Evolutionary conservation across 148 eudicot species (phyloP), one percentile per base, ranked within the genome.

Genomic region (Rhododendron ovatum): DNA sequence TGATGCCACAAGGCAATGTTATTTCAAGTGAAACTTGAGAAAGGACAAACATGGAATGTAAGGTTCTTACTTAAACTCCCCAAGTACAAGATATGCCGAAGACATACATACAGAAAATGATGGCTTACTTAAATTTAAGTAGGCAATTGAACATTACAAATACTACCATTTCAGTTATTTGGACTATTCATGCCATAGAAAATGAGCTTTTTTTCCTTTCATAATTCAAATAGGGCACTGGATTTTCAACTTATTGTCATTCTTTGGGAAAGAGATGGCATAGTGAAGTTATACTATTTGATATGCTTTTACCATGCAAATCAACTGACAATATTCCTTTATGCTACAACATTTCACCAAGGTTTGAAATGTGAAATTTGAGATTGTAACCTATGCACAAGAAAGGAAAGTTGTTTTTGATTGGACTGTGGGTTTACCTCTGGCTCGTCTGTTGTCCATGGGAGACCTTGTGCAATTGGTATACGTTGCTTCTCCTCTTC

Each of bases 371-470:
- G 50, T 13, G 35, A 78, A 78, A 78, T 78, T 78, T 6, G 28
- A 43, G 57, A n/a, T 13, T 4, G 35, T 12, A 78, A 26, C 10
- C 41, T 37, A 37, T 5, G 39, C 14, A 3, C 82, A 47, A 47
- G 8, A 2, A n/a, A 26, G 2, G 37, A 45, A 69, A 71, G 61
- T 71, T 45, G 17, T 48, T 69, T 65, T 63, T 18, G 14, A 26
- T 5, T 35, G 69, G 76, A 59, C 45, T 15, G 1, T 30, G 33
- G 30, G 18, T 84, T 90, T 69, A 96, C 99, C 98, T 96, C 94
- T 47, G 99, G 98, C 82, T 94, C 94, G 82, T 95, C 99, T 48
- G 98, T 96, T 78, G 98, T 96, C 96, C 95, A 93, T 24, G 99
- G 99, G 85, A 96, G 96, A 85, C 98, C 96, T 91, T 94, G 99